Percentiles rank a stretch among this genome's conserved stretches.
These are phyloP conservation scores for Euphorbia schlechtendalii DNA, from an alignment of 441 rosid species.

Conservation along the genomic window DNA sequence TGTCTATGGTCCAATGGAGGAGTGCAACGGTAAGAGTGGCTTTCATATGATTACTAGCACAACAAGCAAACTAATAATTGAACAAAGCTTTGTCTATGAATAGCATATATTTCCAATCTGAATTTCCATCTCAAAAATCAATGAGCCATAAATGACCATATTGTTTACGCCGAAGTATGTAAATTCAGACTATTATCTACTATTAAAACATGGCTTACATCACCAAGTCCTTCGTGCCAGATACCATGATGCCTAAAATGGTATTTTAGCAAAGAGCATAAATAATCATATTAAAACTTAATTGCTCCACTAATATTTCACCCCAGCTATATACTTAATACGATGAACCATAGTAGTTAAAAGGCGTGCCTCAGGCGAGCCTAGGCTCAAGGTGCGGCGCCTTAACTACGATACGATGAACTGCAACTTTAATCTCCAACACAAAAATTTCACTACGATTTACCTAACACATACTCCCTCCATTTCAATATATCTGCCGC, in stretches of 20 bases:
- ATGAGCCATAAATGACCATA: background rate
- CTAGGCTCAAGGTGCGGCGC: too few relatives aligned
- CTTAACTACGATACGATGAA: too few relatives aligned
- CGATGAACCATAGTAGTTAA: too few relatives aligned
- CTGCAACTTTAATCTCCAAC: background rate
- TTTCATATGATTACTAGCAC: background rate
- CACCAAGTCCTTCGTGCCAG: background rate
- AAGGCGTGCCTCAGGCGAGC: too few relatives aligned
- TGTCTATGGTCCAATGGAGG: background rate
- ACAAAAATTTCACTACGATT: background rate
- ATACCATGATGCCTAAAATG: background rate
- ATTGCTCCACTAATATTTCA: background rate
- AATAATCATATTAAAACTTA: background rate
- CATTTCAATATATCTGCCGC: too few relatives aligned
- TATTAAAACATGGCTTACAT: background rate
- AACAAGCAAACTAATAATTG: background rate
- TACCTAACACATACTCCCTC: background rate
- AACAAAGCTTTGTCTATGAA: background rate
- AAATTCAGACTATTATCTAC: background rate
- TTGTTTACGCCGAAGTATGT: background rate
- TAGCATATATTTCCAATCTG: background rate
- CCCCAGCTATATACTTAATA: background rate
- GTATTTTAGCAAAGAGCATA: background rate
- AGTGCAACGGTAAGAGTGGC: background rate
- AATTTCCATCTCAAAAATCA: background rate